Base-by-base conservation (phyloP, 495 filamentous ascomycete species). In the Chaetomium tenue region DNA sequence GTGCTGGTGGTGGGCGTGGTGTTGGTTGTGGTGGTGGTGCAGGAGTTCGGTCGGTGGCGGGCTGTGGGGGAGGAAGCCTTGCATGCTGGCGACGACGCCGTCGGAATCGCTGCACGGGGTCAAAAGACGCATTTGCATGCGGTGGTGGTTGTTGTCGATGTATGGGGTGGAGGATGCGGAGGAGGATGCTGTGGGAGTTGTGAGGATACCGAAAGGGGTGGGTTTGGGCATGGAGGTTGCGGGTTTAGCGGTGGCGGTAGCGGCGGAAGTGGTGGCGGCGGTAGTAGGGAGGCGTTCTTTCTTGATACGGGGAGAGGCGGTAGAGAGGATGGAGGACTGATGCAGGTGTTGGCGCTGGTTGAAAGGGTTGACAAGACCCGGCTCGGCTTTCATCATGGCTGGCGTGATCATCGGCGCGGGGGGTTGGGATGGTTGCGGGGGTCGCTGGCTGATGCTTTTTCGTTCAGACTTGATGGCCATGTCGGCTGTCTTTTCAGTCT, bases 91-190 rank as follows among this genome's bases (percentile, higher is more conserved):
- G 33, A 57, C 20, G 20, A n/a, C 46, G 53, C 70, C 53, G 54
- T 81, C 80, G 1, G 68, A 71, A 54, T 82, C 80, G 72, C 76
- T 79, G 70, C 72, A 75, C 2, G 80, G 80, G 0, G 80, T 82
- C 30, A 80, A 74, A 4, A 79, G 65, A 0, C 73, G 68, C 23
- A 77, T 71, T 25, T 72, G 67, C 25, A 47, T 60, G 50, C 70
- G 63, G 11, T 66, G 55, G 18, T 68, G 69, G 18, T 22, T 48
- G 64, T 23, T 53, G 64, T 44, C 48, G 64, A 61, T 52, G 66
- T 66, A 73, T 50, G 22, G 68, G 58, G 55, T 58, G 16, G 64
- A 65, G 57, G 71, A 70, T 5, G 58, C 30, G n/a, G 64, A 64
- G 46, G 70, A 66, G 6, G 37, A 33, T n/a, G 61, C 22, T 12